These are phyloP conservation scores for Suillus clintonianus DNA, from an alignment of 768 basidiomycete genomes.

Conservation along the genomic window DNA sequence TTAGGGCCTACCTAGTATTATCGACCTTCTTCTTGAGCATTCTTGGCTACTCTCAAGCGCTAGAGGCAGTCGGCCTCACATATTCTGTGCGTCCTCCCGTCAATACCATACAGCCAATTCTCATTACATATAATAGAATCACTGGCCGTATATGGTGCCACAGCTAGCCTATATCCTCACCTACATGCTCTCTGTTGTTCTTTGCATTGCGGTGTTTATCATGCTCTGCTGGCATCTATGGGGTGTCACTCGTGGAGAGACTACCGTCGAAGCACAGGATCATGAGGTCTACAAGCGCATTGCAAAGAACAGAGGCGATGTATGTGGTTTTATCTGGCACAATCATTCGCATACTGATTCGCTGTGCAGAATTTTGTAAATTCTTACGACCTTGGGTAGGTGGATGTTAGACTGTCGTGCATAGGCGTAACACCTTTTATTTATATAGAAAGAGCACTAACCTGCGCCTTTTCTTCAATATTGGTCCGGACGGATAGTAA, in stretches of 20 bases:
- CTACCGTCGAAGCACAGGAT: conserved; percentile 89
- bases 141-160: conserved; percentile 68
- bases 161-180: conserved; percentile 67
- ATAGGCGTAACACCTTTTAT: neutral
- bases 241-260: conserved; percentile 74
- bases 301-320: conserved; percentile 71
- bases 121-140: conserved; percentile 17
- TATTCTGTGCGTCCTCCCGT: conserved; percentile 38
- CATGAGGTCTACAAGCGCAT: conserved; percentile 72
- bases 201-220: conserved; percentile 71
- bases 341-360: neutral
- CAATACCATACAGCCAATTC: neutral
- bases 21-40: conserved; percentile 60
- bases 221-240: conserved; percentile 78
- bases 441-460: conserved; percentile 57
- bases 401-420: conserved; percentile 2
- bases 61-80: conserved; percentile 59
- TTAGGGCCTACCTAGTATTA: conserved; percentile 79
- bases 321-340: conserved; percentile 32
- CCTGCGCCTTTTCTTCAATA: conserved; percentile 83
- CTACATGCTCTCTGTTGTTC: conserved; percentile 74
- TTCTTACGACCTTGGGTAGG: conserved; percentile 86
- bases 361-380: conserved; percentile 72
- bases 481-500: conserved; percentile 80
- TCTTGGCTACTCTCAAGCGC: conserved; percentile 64